Evolutionary conservation across 352 stramenopile genomes (phyloP).

Genomic region (Pythium oligandrum): DNA sequence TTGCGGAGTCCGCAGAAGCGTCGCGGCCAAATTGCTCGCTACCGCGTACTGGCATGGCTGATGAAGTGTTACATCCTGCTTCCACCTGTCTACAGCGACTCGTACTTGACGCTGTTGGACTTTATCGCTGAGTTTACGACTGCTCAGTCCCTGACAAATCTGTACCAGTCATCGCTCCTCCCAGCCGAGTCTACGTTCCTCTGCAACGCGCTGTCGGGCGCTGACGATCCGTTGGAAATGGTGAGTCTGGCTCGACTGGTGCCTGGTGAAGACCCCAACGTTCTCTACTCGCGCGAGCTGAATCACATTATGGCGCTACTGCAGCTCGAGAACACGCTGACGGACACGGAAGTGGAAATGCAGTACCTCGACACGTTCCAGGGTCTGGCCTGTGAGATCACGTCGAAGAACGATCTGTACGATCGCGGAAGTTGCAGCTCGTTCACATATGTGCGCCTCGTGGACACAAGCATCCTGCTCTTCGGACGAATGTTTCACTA

Average conservation of each 20-base stretch:
- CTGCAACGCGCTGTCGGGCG: slow-evolving; percentile 40
- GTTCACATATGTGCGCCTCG: slow-evolving; percentile 77
- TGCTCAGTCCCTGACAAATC: slow-evolving; percentile 68
- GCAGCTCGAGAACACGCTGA: slow-evolving; percentile 67
- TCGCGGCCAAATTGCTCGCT: slow-evolving; percentile 71
- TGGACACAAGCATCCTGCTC: slow-evolving; percentile 70
- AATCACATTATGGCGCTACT: slow-evolving; percentile 72
- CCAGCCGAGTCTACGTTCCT: slow-evolving; percentile 66
- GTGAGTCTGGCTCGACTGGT: slow-evolving; percentile 48
- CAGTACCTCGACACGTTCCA: slow-evolving; percentile 82
- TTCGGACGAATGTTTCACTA: slow-evolving; percentile 78
- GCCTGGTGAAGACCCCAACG: slow-evolving; percentile 52
- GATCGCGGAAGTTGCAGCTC: slow-evolving; percentile 50
- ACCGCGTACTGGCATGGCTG: slow-evolving; percentile 73
- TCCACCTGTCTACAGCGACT: slow-evolving; percentile 76
- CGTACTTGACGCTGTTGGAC: slow-evolving; percentile 75
- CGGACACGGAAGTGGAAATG: slow-evolving; percentile 78
- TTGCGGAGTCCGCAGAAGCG: slow-evolving; percentile 77
- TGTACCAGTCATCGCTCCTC: slow-evolving; percentile 49
- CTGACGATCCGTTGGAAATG: slow-evolving; percentile 61
- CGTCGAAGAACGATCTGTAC: slow-evolving; percentile 20
- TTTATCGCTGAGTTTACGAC: slow-evolving; percentile 76
- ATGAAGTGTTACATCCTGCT: slow-evolving; percentile 73
- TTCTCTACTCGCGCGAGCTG: slow-evolving; percentile 67
- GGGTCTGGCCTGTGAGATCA: slow-evolving; percentile 29